Evolutionary conservation across 805 yeast genomes (phyloP).

Genomic region (Cyberlindnera meyerae): DNA sequence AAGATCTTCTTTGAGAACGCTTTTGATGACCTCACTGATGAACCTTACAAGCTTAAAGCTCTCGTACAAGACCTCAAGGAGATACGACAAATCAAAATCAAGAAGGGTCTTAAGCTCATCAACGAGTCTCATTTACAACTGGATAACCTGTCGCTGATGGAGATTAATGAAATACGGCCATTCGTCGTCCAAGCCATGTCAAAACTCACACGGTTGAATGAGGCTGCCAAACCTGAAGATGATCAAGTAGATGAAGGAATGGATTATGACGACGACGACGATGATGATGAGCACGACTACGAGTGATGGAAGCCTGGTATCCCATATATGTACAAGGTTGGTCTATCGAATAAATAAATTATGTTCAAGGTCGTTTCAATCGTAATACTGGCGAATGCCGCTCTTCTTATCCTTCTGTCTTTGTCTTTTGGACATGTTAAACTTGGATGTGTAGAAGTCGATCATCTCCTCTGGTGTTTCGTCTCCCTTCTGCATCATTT

Average conservation of each 20-base stretch:
- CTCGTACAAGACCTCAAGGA: slow-evolving; percentile 81
- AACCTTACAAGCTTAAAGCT: slow-evolving; percentile 64
- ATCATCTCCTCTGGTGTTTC: slow-evolving; percentile 22
- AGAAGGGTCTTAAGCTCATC: slow-evolving; percentile 70
- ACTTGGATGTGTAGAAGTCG: slow-evolving; percentile 21
- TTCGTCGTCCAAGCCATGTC: slow-evolving; percentile 79
- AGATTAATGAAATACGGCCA: slow-evolving; percentile 84
- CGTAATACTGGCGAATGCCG: slow-evolving; percentile 6
- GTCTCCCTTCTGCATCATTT: slow-evolving; percentile 11
- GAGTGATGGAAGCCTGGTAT: not conserved
- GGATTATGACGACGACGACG: slow-evolving; percentile 6
- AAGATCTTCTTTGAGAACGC: slow-evolving; percentile 64
- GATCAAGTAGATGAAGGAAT: slow-evolving; percentile 8
- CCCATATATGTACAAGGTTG: slow-evolving; percentile 1
- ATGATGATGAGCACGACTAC: slow-evolving; percentile 1
- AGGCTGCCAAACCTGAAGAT: slow-evolving; percentile 21
- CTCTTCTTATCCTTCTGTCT: slow-evolving; percentile 23
- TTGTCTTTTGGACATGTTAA: slow-evolving; percentile 24
- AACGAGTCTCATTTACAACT: slow-evolving; percentile 81
- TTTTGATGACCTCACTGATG: slow-evolving; percentile 71
- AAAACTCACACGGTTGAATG: slow-evolving; percentile 55
- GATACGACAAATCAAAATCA: slow-evolving; percentile 71
- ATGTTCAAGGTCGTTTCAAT: slow-evolving; percentile 1
- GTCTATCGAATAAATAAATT: not conserved
- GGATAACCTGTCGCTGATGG: slow-evolving; percentile 77